Evolutionary conservation across 208 protist species (phyloP), one percentile per base, ranked within the genome.

Genomic region (Leishmania lainsoni): DNA sequence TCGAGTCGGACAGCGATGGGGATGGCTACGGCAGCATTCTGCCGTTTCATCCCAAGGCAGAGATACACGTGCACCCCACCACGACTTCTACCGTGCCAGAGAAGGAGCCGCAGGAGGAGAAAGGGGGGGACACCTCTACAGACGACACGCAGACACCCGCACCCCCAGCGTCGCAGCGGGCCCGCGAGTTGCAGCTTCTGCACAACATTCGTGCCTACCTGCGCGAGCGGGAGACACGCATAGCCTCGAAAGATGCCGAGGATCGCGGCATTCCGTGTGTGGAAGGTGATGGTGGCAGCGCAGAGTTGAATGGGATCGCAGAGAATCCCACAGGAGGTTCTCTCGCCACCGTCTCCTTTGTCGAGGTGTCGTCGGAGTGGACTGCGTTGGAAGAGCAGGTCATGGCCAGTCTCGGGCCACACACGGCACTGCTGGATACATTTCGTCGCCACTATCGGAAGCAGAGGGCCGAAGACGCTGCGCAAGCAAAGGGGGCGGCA

Each of bases 11-110:
- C 76, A 97, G 94, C 78, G 94, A 97, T 71, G 94, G 89, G 5
- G 94, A 97, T 69, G 94, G 94, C 35, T 95, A 90, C 83, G 94
- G 94, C 26, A 83, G 83, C 71, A 94, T 97, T 75, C 63, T 97
- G 10, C 77, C 85, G 0, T 81, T 77, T 42, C 85, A 59, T 54
- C 66, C 85, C 3, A 85, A 70, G 59, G 70, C 61, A 0, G 22
- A 51, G 4, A 69, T 66, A n/a, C 76, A 77, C 29, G 9, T 26
- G 12, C 14, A n/a, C 54, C 17, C 39, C 51, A n/a, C 29, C 6
- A 42, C 58, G 14, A 16, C 6, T 5, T 22, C 14, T 0, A 26
- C 58, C 6, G 49, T 71, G 59, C 32, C 69, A 45, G 14, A 9
- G 12, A 56, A 29, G 16, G 42, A 59, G 48, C 17, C 26, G 32